Percentiles rank a stretch among this genome's conserved stretches.
Evolutionary conservation across 2,329 filamentous ascomycete species (phyloP).

Genomic region (Ascochyta fabae): DNA sequence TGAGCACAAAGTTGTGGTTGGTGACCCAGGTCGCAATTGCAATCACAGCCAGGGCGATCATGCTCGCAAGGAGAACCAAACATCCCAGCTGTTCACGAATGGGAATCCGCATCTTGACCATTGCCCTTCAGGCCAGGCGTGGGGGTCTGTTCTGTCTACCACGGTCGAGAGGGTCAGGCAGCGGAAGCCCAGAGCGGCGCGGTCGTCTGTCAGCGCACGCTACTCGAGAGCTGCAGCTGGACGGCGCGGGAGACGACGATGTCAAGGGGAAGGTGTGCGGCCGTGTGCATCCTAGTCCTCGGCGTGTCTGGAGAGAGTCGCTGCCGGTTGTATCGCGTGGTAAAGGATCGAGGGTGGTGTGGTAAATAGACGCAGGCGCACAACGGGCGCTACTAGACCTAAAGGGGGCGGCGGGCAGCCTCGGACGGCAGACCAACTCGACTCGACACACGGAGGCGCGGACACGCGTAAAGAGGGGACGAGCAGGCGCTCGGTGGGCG

Average conservation of each 20-base stretch:
- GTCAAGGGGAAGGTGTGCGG: conserved; percentile 17
- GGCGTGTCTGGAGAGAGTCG: conserved; percentile 1
- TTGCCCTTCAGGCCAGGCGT: conserved; percentile 16
- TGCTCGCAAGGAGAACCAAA: conserved; percentile 76
- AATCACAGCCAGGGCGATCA: conserved; percentile 77
- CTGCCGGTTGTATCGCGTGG: neutral
- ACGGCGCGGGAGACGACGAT: conserved; percentile 19
- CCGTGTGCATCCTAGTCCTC: conserved; percentile 38
- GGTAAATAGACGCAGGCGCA: conserved; percentile 21
- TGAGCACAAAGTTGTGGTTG: conserved; percentile 19
- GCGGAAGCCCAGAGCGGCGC: conserved; percentile 13
- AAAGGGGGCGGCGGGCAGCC: conserved; percentile 22
- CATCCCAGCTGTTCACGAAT: conserved; percentile 86
- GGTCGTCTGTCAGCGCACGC: conserved; percentile 26
- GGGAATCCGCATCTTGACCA: conserved; percentile 75
- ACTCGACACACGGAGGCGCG: conserved; percentile 8
- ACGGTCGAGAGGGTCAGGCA: conserved; percentile 4
- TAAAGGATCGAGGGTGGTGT: neutral
- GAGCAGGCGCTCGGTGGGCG: conserved; percentile 26
- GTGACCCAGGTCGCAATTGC: conserved; percentile 72
- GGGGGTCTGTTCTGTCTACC: neutral
- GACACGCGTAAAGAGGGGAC: conserved; percentile 31
- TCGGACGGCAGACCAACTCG: conserved; percentile 4
- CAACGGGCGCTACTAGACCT: conserved; percentile 23
- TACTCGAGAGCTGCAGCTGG: conserved; percentile 19